phyloP scores from a whole-genome alignment of 352 stramenopile genomes.

The Phytophthora citrophthora region DNA sequence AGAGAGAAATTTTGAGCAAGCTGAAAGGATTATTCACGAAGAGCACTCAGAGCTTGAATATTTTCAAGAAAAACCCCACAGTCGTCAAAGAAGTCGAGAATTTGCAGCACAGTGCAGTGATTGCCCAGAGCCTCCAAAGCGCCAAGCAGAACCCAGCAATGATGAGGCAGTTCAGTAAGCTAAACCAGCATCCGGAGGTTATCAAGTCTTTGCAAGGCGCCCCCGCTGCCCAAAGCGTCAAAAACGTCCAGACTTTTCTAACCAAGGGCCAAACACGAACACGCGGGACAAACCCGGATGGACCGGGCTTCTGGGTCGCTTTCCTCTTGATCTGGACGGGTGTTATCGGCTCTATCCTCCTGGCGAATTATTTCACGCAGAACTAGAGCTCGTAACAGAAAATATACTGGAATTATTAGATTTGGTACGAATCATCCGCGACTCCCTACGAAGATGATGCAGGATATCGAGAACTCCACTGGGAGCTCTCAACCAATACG shows the following conservation, averaged over 20 bases:
- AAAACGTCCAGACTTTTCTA: background rate
- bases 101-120: slow-evolving; percentile 4
- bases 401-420: background rate
- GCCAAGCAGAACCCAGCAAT: background rate
- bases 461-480: slow-evolving; percentile 25
- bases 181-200: background rate
- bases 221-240: background rate
- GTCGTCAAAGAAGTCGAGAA: slow-evolving; percentile 5
- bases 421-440: no score
- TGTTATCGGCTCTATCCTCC: background rate
- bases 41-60: background rate
- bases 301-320: background rate
- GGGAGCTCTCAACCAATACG: slow-evolving; percentile 23
- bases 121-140: background rate
- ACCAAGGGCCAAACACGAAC: background rate
- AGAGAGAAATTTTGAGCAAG: background rate
- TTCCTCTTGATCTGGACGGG: background rate
- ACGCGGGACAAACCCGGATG: background rate
- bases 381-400: background rate
- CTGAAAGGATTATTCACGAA: background rate
- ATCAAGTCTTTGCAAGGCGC: background rate
- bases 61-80: slow-evolving; percentile 4
- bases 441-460: slow-evolving; percentile 19
- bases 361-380: background rate
- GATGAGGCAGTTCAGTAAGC: background rate